Evolutionary conservation across 2,329 filamentous ascomycete species (phyloP), one percentile per base, ranked within the genome.

Genomic region (Decorospora gaudefroyi): DNA sequence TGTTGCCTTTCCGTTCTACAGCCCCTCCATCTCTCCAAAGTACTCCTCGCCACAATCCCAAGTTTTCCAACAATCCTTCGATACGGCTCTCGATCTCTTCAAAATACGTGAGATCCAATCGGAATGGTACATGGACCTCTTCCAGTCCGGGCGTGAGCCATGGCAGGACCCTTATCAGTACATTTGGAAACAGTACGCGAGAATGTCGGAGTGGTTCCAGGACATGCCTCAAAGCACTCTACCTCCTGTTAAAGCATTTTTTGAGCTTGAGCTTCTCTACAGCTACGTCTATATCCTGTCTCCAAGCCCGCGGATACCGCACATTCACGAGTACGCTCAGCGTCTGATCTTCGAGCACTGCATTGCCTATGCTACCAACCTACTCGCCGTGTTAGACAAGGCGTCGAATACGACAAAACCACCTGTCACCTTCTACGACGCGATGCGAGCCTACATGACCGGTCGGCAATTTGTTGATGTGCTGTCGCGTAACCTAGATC

Each of bases 261-360:
- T 96, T 62, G 87, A 93, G 51, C 81, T 96, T 11, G 93, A 99
- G 65, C 73, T 95, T 28, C 81, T 92, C 32, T 97, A 96, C 73
- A 95, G 89, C 63, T 93, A 90, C 59, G 86, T 96, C 16, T 90
- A 96, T 67, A 88, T 92, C 44, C 79, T 96, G 6, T 90, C 90
- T 0, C 89, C 90, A 1, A 91, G 87, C 23, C 82, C 84, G 1
- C 79, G 86, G 31, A 83, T 87, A 3, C 87, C 88, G 0, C 76
- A 81, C 15, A 83, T 91, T 35, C 85, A 83, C 3, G 81, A 89
- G 31, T 90, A 92, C 64, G 87, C 85, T 25, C 87, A 90, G 49
- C 77, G 84, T 19, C 76, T 95, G 16, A 88, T 96, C 27, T 95
- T 95, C 66, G 90, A 96, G 65, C 86, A 93, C 61, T 85, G 85